phyloP scores from a whole-genome alignment of 768 basidiomycete species.

The Boletus sensibilis region DNA sequence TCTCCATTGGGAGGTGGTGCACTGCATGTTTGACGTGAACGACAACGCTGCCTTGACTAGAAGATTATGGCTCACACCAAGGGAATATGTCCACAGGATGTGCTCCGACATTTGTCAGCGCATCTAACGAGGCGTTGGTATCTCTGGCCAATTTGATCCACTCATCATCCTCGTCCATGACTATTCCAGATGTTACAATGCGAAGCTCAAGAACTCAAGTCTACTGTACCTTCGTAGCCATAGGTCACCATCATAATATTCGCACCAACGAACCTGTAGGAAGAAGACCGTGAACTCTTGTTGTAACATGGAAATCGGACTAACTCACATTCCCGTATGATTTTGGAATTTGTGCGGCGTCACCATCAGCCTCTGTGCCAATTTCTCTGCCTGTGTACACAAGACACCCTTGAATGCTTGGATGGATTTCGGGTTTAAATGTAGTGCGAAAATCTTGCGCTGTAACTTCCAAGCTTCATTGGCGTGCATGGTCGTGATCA shows the following conservation, averaged over 20 bases:
- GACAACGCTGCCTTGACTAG: background rate
- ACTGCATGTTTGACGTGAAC: background rate
- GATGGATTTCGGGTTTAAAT: background rate
- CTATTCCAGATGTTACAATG: background rate
- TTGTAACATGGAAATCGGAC: background rate
- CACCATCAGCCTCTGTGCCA: background rate
- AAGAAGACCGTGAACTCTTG: too few species aligned
- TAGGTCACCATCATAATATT: conserved; percentile 7
- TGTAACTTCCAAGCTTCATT: background rate
- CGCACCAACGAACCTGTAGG: background rate
- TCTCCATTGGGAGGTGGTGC: conserved; percentile 3
- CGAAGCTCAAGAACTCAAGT: background rate
- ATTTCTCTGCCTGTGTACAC: background rate
- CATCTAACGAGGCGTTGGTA: conserved; percentile 2
- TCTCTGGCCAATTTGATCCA: conserved; percentile 6
- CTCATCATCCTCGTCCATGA: conserved; percentile 1
- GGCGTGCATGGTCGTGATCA: conserved; percentile 1
- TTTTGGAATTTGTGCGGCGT: background rate
- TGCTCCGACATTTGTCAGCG: conserved; percentile 2
- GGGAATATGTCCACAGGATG: conserved; percentile 9
- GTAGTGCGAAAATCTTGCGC: conserved; percentile 2
- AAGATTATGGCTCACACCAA: background rate
- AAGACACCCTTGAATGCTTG: background rate
- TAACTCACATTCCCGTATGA: conserved; percentile 1
- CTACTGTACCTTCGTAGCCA: conserved; percentile 1